These are phyloP conservation scores for Withania somnifera DNA, from an alignment of 305 asterid genomes.

Conservation along the genomic window DNA sequence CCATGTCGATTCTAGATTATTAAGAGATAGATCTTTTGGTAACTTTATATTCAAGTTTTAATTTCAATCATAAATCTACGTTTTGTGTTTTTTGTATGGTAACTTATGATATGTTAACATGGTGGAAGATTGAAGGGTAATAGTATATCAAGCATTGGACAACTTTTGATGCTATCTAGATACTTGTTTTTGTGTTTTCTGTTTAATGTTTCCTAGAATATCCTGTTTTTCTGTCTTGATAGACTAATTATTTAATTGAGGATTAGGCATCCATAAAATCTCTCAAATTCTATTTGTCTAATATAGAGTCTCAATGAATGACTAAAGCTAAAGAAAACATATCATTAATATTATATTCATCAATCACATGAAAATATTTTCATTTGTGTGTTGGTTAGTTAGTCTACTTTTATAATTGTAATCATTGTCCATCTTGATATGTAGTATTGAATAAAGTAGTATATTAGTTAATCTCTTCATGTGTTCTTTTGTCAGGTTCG, in stretches of 20 bases:
- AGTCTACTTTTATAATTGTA: constrained; percentile 16
- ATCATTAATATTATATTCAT: constrained; percentile 28
- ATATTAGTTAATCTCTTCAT: constrained; percentile 27
- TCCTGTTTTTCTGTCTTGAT: constrained; percentile 18
- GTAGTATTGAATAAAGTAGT: constrained; percentile 21
- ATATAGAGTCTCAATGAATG: constrained; percentile 45
- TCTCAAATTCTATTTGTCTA: constrained; percentile 23
- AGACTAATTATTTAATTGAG: constrained; percentile 22
- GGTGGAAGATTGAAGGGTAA: neutral
- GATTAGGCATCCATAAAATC: constrained; percentile 18
- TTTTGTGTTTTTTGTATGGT: no score
- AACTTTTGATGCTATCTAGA: constrained; percentile 15
- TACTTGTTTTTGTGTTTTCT: constrained; percentile 31
- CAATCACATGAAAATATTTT: constrained; percentile 54
- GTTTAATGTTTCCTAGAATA: constrained; percentile 7
- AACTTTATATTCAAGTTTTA: no score
- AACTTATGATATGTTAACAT: no score
- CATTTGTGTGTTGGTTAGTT: constrained; percentile 18
- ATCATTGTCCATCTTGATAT: constrained; percentile 11
- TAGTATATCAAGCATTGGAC: neutral
- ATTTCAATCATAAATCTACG: no score
- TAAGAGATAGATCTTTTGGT: no score
- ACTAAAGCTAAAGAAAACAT: constrained; percentile 37
- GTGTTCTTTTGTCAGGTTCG: constrained; percentile 35
- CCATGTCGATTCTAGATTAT: no score